phyloP scores from a whole-genome alignment of 352 stramenopile species.

The Paralagenidium karlingii region DNA sequence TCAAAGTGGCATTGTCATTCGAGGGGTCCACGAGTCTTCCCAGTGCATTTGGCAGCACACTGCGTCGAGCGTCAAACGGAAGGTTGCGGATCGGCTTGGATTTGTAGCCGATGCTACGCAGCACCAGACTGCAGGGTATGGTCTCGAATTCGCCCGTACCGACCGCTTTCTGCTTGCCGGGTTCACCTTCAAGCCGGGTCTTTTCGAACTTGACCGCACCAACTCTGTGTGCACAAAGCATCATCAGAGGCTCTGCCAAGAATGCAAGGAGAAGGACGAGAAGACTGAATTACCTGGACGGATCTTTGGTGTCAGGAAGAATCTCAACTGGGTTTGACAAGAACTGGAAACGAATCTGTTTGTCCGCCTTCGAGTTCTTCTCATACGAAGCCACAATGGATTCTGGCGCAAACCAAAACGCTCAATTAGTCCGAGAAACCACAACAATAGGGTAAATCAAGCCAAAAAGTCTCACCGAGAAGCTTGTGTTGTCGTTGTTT shows the following conservation, averaged over 20 bases:
- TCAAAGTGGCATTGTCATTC: slow-evolving; percentile 18
- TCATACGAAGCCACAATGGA: too few species aligned
- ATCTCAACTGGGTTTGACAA: slow-evolving; percentile 80
- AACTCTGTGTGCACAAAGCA: too few species aligned
- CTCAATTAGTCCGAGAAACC: too few species aligned
- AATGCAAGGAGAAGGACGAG: too few species aligned
- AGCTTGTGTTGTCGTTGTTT: slow-evolving; percentile 81
- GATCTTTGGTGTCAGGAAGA: slow-evolving; percentile 27
- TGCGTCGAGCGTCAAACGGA: slow-evolving; percentile 72
- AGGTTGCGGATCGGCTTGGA: slow-evolving; percentile 57
- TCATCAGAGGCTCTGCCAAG: too few species aligned
- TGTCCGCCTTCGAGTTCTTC: slow-evolving; percentile 13
- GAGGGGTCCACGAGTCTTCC: slow-evolving; percentile 37
- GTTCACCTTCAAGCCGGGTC: slow-evolving; percentile 76
- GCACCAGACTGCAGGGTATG: slow-evolving; percentile 64
- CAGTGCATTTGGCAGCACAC: slow-evolving; percentile 47
- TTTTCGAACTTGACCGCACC: slow-evolving; percentile 77
- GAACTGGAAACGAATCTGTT: slow-evolving; percentile 78
- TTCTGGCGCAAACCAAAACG: too few species aligned
- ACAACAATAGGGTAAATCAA: neutral
- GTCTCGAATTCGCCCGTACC: slow-evolving; percentile 81
- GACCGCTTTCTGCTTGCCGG: slow-evolving; percentile 65
- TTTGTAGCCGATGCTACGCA: slow-evolving; percentile 88
- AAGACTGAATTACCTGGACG: too few species aligned
- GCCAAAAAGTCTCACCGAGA: slow-evolving; percentile 12